Evolutionary conservation across 2,329 filamentous ascomycete species (phyloP).

Genomic region (Bipolaris zeicola): DNA sequence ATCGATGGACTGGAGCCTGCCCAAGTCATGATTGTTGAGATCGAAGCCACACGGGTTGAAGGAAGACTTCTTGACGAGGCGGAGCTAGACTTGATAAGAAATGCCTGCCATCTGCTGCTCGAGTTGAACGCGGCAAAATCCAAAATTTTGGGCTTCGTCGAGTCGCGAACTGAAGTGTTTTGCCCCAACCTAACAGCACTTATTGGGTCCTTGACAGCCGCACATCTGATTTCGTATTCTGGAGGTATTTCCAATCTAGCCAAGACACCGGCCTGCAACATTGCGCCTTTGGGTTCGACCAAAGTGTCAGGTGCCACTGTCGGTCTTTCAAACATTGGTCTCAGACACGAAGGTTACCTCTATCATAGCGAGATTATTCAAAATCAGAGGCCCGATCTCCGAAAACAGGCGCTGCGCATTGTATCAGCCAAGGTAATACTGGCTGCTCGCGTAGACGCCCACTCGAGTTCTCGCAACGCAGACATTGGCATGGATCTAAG

Average conservation of each 20-base stretch:
- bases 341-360: constrained; percentile 90
- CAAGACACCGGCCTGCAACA: constrained; percentile 91
- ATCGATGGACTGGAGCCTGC: constrained; percentile 78
- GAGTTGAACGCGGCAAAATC: constrained; percentile 85
- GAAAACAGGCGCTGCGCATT: constrained; percentile 92
- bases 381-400: constrained; percentile 81
- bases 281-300: constrained; percentile 88
- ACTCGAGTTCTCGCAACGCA: constrained; percentile 80
- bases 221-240: constrained; percentile 93
- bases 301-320: constrained; percentile 80
- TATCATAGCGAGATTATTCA: constrained; percentile 91
- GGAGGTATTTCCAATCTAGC: constrained; percentile 87
- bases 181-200: constrained; percentile 91
- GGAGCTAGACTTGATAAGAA: constrained; percentile 74
- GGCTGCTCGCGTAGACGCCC: constrained; percentile 88
- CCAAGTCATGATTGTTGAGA: constrained; percentile 91
- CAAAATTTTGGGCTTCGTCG: constrained; percentile 88
- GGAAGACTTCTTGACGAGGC: constrained; percentile 76
- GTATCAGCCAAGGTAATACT: constrained; percentile 91
- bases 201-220: constrained; percentile 89
- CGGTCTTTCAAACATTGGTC: constrained; percentile 82
- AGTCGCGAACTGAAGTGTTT: constrained; percentile 95
- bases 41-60: constrained; percentile 89
- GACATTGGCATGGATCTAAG: constrained; percentile 82
- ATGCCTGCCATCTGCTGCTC: constrained; percentile 87